Conservation (phyloP, 306 rosid species). For the Cucumis melo region DNA sequence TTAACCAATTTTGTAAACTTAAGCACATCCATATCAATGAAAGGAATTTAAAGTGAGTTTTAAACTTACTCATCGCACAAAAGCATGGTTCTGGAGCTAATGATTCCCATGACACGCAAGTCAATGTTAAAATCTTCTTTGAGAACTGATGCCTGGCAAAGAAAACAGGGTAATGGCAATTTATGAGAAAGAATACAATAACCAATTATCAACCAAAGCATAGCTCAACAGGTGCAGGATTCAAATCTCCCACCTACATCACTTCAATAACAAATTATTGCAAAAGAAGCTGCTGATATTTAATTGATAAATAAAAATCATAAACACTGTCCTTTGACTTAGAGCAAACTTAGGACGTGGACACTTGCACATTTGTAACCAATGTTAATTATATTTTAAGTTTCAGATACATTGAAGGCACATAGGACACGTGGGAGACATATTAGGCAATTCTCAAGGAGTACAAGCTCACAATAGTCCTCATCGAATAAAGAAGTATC, state of each 20-base stretch:
- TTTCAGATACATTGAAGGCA: not conserved
- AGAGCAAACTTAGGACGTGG: not conserved
- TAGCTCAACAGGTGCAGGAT: too few relatives aligned
- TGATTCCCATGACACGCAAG: conserved; percentile 90
- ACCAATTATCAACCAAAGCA: not conserved
- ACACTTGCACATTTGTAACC: not conserved
- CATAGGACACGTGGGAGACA: too few relatives aligned
- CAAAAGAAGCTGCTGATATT: not conserved
- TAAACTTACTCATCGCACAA: conserved; percentile 70
- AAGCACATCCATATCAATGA: not conserved
- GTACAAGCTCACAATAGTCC: too few relatives aligned
- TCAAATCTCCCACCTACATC: too few relatives aligned
- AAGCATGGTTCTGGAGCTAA: conserved; percentile 68
- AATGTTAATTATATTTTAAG: not conserved
- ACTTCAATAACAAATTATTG: not conserved
- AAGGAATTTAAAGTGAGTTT: conserved; percentile 5
- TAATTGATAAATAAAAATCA: not conserved
- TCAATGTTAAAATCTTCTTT: conserved; percentile 96
- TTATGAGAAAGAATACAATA: not conserved
- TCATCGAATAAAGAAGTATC: too few relatives aligned
- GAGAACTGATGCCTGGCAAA: conserved; percentile 57
- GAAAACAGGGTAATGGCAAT: not conserved
- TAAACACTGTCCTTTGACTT: not conserved
- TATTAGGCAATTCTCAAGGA: too few relatives aligned
- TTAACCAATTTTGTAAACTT: not conserved